These are phyloP conservation scores for Candida berthetii DNA, from an alignment of 805 yeast species.

Conservation along the genomic window DNA sequence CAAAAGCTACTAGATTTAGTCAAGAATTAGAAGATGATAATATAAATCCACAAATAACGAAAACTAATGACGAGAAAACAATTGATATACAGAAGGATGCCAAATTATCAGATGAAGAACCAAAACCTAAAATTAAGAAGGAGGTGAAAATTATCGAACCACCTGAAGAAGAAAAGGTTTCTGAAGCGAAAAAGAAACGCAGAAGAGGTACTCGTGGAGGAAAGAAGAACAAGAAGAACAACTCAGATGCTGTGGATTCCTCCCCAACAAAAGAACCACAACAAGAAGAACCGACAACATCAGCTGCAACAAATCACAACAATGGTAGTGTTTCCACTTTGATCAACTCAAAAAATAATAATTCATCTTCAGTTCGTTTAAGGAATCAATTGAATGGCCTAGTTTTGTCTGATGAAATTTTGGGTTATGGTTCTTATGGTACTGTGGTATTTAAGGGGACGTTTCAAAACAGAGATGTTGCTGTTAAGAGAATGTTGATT, in stretches of 20 bases:
- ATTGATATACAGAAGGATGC: too few species aligned
- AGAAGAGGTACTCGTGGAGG: conserved; percentile 89
- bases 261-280: background rate
- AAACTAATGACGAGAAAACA: too few species aligned
- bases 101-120: too few species aligned
- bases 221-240: conserved; percentile 38
- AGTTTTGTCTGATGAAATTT: conserved; percentile 61
- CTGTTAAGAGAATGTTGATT: conserved; percentile 88
- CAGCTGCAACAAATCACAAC: too few species aligned
- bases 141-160: conserved; percentile 22
- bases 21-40: too few species aligned
- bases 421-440: conserved; percentile 96
- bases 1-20: too few species aligned
- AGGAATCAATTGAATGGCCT: conserved; percentile 38
- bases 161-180: conserved; percentile 13
- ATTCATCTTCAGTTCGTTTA: too few species aligned
- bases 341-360: background rate
- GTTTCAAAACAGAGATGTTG: conserved; percentile 91
- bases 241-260: background rate
- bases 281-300: too few species aligned
- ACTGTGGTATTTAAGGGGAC: conserved; percentile 89
- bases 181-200: conserved; percentile 41
- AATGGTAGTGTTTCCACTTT: too few species aligned
- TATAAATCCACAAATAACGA: too few species aligned
- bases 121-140: conserved; percentile 8